These are phyloP conservation scores for Podospora pseudopauciseta DNA, from an alignment of 495 filamentous ascomycete genomes.

Conservation along the genomic window DNA sequence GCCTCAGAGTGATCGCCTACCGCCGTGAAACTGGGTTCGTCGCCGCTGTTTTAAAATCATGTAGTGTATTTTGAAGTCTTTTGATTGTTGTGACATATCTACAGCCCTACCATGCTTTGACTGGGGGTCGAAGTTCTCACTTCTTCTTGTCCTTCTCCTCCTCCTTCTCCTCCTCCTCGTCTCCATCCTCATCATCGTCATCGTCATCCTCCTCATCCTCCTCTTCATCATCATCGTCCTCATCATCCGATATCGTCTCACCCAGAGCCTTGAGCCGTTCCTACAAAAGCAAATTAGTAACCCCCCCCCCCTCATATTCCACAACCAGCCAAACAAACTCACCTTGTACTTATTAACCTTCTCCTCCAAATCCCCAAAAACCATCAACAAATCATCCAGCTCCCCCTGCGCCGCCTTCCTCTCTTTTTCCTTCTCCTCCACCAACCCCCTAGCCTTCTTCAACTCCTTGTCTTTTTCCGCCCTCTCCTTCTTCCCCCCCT, in stretches of 20 bases:
- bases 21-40: too few species aligned
- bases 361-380: slow-evolving; percentile 86
- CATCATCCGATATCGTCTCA: slow-evolving; percentile 71
- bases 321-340: slow-evolving; percentile 26
- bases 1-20: too few species aligned
- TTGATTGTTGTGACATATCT: too few species aligned
- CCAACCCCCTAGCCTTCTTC: slow-evolving; percentile 33
- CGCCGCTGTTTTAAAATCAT: too few species aligned
- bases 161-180: slow-evolving; percentile 35
- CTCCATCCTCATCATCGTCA: too few species aligned
- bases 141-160: slow-evolving; percentile 23
- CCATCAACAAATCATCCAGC: slow-evolving; percentile 79
- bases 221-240: slow-evolving; percentile 67
- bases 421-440: slow-evolving; percentile 60
- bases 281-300: slow-evolving; percentile 34
- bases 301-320: not conserved
- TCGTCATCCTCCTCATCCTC: slow-evolving; percentile 58
- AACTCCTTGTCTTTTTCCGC: slow-evolving; percentile 29
- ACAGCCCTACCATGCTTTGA: too few species aligned
- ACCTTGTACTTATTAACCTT: slow-evolving; percentile 80
- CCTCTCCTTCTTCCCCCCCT: slow-evolving; percentile 11
- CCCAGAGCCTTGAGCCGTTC: slow-evolving; percentile 71
- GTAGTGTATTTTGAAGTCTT: too few species aligned
- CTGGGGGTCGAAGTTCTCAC: not conserved
- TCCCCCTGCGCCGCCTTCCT: slow-evolving; percentile 62